Base-by-base conservation (phyloP, 1,284 basidiomycete species). In the Tilletiopsis washingtonensis region DNA sequence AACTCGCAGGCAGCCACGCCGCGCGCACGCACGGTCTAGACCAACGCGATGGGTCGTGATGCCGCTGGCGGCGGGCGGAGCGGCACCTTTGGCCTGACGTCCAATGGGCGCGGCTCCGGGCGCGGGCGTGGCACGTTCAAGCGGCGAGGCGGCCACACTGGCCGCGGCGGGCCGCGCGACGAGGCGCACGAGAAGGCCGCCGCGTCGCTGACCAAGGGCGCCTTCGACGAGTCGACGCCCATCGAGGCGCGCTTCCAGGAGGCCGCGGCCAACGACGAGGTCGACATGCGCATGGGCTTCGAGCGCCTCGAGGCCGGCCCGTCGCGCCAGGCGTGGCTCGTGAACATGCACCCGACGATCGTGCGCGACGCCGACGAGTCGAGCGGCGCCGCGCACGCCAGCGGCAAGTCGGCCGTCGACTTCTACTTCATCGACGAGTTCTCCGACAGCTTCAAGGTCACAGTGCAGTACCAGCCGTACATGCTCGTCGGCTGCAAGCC, bases 351-450 rank as follows among this genome's bases (percentile, higher is more conserved):
- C 74, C 88, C 91, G 83, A 96, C 90, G 0, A 76, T 94, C 4
- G 74, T 94, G 17, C 86, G 88, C 73, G 89, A 91, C 65, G 83
- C 86, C 40, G 84, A 83, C 77, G 80, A 40, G 5, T 17, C 32
- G 6, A 47, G 38, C 12, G 48, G 48, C 21, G 29, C 44, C 19
- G 53, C 54, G 4, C 62, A 67, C 39, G 53, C 70, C 7, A 60
- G 57, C 5, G 71, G 71, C 20, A 60, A 62, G 15, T 84, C 83
- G 59, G 86, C 85, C 9, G 91, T 99, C 9, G 93, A 99, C 69
- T 96, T 85, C 64, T 97, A 96, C 75, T 98, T 99, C 67, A 90
- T 98, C 62, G 84, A 97, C 75, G 91, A 98, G 67, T 91, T 97
- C 58, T 93, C 93, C 3, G 82, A 81, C 27, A 88, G 88, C 83